Percentiles rank a stretch among this genome's conserved stretches.
Evolutionary conservation across 2,329 filamentous ascomycete genomes (phyloP).

Genomic region (Fusarium nodosum): DNA sequence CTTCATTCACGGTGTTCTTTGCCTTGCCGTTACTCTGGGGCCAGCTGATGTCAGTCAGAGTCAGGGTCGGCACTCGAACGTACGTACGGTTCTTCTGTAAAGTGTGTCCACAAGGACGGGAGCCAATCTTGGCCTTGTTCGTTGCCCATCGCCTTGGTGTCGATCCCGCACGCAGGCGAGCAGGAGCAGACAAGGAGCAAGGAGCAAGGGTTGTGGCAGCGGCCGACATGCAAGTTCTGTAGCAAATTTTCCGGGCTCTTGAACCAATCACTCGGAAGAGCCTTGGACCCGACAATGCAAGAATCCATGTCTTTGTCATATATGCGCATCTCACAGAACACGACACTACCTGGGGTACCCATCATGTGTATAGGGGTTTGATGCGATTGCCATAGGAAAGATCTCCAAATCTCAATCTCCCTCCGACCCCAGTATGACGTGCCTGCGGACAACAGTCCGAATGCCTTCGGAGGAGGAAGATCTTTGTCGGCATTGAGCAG

Average conservation of each 20-base stretch:
- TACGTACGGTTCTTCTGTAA: not conserved
- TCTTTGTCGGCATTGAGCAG: slow-evolving; percentile 2
- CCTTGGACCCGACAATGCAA: slow-evolving; percentile 29
- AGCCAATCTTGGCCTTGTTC: slow-evolving; percentile 34
- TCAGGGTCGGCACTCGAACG: slow-evolving; percentile 24
- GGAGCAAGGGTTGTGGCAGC: slow-evolving; percentile 19
- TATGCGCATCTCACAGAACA: slow-evolving; percentile 19
- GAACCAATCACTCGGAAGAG: slow-evolving; percentile 25
- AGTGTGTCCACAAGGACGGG: slow-evolving; percentile 24
- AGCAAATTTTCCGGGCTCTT: slow-evolving; percentile 26
- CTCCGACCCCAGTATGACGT: slow-evolving; percentile 35
- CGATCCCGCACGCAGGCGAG: slow-evolving; percentile 36
- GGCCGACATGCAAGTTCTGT: slow-evolving; percentile 19
- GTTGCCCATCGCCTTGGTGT: slow-evolving; percentile 36
- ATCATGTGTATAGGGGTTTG: slow-evolving; percentile 11
- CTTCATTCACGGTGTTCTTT: not conserved
- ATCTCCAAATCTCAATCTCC: slow-evolving; percentile 20
- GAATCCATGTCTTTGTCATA: slow-evolving; percentile 35
- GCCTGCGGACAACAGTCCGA: slow-evolving; percentile 24
- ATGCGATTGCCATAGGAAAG: slow-evolving; percentile 24
- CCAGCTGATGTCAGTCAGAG: slow-evolving; percentile 6
- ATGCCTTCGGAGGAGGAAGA: slow-evolving; percentile 23
- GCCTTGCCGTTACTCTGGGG: slow-evolving; percentile 4
- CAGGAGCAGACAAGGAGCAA: not conserved
- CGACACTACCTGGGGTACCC: not conserved